Evolutionary conservation across 2,329 filamentous ascomycete species (phyloP).

Genomic region (Fusarium domesticum): DNA sequence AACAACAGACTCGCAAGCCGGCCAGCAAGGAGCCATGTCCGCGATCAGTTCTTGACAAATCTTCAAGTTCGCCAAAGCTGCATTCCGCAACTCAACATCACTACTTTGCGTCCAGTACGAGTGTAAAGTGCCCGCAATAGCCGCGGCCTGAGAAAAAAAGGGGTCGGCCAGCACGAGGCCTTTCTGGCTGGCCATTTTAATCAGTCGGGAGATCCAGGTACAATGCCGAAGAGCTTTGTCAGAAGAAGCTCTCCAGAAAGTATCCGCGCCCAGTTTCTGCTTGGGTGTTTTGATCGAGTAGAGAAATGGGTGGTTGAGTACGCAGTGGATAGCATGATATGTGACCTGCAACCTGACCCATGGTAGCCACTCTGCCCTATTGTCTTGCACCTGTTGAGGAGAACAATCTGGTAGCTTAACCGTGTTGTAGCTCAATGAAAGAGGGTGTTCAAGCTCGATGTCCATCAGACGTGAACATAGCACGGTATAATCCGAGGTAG

Average conservation of each 20-base stretch:
- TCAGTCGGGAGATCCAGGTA: constrained; percentile 16
- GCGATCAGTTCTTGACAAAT: constrained; percentile 10
- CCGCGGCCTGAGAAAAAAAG: constrained; percentile 15
- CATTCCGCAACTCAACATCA: not conserved
- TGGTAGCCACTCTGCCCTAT: constrained; percentile 6
- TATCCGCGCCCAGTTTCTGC: constrained; percentile 3
- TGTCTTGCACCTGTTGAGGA: not conserved
- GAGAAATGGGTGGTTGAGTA: constrained; percentile 13
- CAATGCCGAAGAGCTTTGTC: constrained; percentile 13
- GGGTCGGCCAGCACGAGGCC: constrained; percentile 8
- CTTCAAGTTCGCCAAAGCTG: constrained; percentile 5
- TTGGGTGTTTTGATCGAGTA: constrained; percentile 8
- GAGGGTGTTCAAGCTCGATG: not conserved
- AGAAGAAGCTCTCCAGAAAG: constrained; percentile 12
- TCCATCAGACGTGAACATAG: constrained; percentile 6
- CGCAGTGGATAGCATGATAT: constrained; percentile 12
- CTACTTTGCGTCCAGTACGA: constrained; percentile 8
- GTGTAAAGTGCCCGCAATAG: constrained; percentile 9
- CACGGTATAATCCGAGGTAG: constrained; percentile 9
- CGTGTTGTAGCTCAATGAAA: constrained; percentile 7
- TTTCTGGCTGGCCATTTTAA: constrained; percentile 8
- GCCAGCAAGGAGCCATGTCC: constrained; percentile 13
- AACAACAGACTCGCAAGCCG: constrained; percentile 11
- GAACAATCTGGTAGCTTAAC: not conserved
- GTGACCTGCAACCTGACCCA: constrained; percentile 12